Evolutionary conservation across 1,284 basidiomycete genomes (phyloP).

Genomic region (Inonotus hispidus): DNA sequence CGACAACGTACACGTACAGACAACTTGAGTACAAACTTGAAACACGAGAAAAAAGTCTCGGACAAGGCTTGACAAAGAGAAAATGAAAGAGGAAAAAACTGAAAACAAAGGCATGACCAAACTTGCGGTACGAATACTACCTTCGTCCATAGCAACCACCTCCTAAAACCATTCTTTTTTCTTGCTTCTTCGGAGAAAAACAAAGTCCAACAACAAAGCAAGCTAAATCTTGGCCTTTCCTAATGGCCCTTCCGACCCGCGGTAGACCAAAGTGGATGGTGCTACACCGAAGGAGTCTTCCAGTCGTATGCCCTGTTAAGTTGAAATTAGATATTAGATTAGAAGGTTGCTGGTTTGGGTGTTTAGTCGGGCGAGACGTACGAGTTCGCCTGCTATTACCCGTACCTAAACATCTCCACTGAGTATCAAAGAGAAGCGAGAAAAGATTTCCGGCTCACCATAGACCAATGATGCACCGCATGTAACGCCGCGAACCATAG

Average conservation of each 20-base stretch:
- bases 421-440: constrained; percentile 3
- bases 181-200: background rate
- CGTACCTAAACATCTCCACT: constrained; percentile 56
- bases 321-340: constrained; percentile 21
- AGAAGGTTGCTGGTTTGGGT: too few species aligned
- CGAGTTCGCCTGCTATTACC: constrained; percentile 74
- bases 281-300: constrained; percentile 76
- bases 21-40: background rate
- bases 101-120: too few species aligned
- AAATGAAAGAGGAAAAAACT: too few species aligned
- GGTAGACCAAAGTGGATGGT: constrained; percentile 72
- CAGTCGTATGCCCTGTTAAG: constrained; percentile 51
- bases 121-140: too few species aligned
- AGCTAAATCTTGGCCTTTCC: constrained; percentile 14
- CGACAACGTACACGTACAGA: background rate
- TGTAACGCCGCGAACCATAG: constrained; percentile 84
- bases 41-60: background rate
- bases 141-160: too few species aligned
- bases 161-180: too few species aligned
- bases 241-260: constrained; percentile 34
- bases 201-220: background rate
- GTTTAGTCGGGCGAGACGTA: constrained; percentile 35
- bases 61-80: too few species aligned
- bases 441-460: constrained; percentile 42
- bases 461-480: constrained; percentile 82